Percentiles rank a stretch among this genome's conserved stretches.
Evolutionary conservation across 2,329 filamentous ascomycete species (phyloP).

Genomic region (Ascochyta pisi): DNA sequence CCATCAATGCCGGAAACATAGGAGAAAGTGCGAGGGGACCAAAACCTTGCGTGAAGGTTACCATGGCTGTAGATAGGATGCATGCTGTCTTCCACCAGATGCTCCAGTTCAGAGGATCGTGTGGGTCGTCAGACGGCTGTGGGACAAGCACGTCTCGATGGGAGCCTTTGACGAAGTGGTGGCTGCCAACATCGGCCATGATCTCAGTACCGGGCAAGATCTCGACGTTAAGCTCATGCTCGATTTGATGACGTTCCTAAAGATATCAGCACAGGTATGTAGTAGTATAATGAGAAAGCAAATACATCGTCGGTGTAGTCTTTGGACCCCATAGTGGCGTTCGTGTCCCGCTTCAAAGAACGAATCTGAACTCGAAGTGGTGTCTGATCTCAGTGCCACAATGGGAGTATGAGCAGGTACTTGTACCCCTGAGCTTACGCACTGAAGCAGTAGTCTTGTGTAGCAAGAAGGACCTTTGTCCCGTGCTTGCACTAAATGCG

Average conservation of each 20-base stretch:
- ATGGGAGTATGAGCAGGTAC: neutral
- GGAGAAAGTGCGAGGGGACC: constrained; percentile 63
- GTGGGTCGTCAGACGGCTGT: constrained; percentile 58
- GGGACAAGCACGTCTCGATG: constrained; percentile 59
- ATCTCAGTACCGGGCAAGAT: constrained; percentile 66
- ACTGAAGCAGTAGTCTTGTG: neutral
- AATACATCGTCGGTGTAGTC: constrained; percentile 13
- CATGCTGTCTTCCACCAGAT: constrained; percentile 57
- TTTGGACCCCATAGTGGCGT: constrained; percentile 12
- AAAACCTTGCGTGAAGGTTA: constrained; percentile 62
- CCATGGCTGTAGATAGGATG: constrained; percentile 55
- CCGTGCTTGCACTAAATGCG: constrained; percentile 3
- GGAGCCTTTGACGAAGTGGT: constrained; percentile 67
- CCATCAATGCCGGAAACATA: constrained; percentile 66
- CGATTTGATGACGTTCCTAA: constrained; percentile 56
- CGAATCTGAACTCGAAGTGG: neutral
- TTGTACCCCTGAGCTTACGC: neutral
- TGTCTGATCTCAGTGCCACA: neutral
- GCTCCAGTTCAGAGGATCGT: constrained; percentile 64
- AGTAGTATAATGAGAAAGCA: neutral
- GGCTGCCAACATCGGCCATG: constrained; percentile 66
- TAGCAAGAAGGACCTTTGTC: neutral
- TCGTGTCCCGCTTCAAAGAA: neutral
- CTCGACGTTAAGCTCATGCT: constrained; percentile 60
- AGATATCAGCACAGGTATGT: neutral